Evolutionary conservation across 176 grass and related monocot species (phyloP).

Genomic region (Oryza australiensis): DNA sequence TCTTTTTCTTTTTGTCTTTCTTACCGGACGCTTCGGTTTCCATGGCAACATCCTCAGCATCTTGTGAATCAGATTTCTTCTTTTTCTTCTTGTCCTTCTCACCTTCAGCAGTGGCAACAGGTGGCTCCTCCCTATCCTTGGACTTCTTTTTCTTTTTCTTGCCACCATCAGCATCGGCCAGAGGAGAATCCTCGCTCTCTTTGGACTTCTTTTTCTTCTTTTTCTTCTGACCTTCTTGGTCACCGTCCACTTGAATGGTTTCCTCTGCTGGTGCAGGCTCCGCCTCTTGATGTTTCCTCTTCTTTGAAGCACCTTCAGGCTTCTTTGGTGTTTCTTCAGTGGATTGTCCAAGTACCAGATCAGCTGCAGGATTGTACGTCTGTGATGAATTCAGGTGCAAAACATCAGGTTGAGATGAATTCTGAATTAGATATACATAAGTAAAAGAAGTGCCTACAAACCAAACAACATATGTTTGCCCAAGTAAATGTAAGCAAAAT

Average conservation of each 20-base stretch:
- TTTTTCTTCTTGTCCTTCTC: conserved; percentile 52
- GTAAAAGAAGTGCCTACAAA: neutral
- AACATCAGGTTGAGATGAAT: conserved; percentile 5
- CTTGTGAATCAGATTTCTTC: conserved; percentile 30
- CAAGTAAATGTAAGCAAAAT: neutral
- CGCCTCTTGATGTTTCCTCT: conserved; percentile 56
- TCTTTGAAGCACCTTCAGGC: conserved; percentile 47
- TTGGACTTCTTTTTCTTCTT: conserved; percentile 50
- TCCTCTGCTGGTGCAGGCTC: neutral
- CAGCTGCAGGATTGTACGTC: conserved; percentile 78
- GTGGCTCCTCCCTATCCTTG: conserved; percentile 38
- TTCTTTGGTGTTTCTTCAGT: conserved; percentile 47
- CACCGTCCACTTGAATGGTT: conserved; percentile 30
- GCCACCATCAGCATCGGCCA: conserved; percentile 26
- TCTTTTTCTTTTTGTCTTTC: conserved; percentile 53
- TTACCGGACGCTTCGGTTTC: conserved; percentile 32
- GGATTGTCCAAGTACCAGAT: conserved; percentile 52
- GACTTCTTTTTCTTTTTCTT: conserved; percentile 64
- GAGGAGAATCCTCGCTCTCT: conserved; percentile 30
- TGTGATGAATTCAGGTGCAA: conserved; percentile 31
- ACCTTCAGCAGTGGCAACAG: conserved; percentile 16
- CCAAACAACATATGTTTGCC: neutral
- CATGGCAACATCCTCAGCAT: conserved; percentile 22
- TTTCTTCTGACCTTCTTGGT: conserved; percentile 40
- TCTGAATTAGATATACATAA: too few species aligned